These are phyloP conservation scores for Hevea brasiliensis DNA, from an alignment of 345 rosid species.

Conservation along the genomic window DNA sequence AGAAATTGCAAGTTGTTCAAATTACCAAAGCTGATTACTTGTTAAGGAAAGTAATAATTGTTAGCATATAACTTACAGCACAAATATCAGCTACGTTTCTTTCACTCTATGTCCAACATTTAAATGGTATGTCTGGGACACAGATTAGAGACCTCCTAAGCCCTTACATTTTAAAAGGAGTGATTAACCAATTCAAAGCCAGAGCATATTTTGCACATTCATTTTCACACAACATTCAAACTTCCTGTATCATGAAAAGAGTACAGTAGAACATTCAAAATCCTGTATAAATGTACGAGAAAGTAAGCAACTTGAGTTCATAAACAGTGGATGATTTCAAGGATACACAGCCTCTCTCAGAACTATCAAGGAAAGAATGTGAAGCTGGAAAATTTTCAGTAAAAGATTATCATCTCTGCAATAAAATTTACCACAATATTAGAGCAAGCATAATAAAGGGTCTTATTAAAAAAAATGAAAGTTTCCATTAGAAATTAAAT, in stretches of 20 bases:
- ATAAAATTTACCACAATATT: slow-evolving; percentile 18
- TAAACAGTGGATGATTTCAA: slow-evolving; percentile 17
- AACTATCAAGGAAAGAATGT: slow-evolving; percentile 63
- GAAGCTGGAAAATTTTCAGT: slow-evolving; percentile 52
- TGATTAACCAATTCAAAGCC: not conserved
- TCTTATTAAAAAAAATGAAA: not conserved
- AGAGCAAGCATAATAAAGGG: slow-evolving; percentile 18
- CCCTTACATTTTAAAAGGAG: not conserved
- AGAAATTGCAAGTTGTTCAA: slow-evolving; percentile 68
- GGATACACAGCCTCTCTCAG: slow-evolving; percentile 83
- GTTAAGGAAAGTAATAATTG: slow-evolving; percentile 45
- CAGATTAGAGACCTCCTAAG: no score
- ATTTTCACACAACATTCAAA: not conserved
- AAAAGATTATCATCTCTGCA: slow-evolving; percentile 55
- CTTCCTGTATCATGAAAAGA: no score
- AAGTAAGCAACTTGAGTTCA: slow-evolving; percentile 11
- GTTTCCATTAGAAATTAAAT: not conserved
- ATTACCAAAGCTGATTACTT: slow-evolving; percentile 55
- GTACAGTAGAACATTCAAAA: not conserved
- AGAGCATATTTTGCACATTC: not conserved
- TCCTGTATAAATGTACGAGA: not conserved
- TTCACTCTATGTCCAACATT: not conserved
- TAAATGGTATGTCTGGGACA: not conserved
- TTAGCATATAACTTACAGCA: slow-evolving; percentile 15
- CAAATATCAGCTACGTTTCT: not conserved